A percentile compares a stretch with the other conserved stretches of the same genome.
phyloP scores from a whole-genome alignment of 1,139 yeast species.

The Saccharomyces hybrid region DNA sequence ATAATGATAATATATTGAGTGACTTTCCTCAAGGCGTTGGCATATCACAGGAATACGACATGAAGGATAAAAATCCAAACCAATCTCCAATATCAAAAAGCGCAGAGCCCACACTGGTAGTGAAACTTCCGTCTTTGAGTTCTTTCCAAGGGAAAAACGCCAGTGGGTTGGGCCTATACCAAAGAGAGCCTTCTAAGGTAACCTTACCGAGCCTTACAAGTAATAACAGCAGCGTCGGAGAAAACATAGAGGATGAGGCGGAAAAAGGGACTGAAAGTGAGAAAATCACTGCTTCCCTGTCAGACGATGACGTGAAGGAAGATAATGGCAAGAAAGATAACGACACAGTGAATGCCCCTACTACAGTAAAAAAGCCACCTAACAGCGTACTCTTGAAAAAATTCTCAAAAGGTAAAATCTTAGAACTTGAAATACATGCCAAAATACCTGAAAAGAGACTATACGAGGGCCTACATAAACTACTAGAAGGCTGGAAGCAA shows the following conservation, averaged over 20 bases:
- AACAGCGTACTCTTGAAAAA: conserved; percentile 46
- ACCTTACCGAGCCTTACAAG: neutral
- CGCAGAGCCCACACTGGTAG: neutral
- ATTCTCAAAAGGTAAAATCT: conserved; percentile 41
- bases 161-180: neutral
- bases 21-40: neutral
- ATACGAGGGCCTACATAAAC: conserved; percentile 54
- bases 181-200: neutral
- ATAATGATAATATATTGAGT: neutral
- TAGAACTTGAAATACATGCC: conserved; percentile 22
- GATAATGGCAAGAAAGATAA: neutral
- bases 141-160: neutral
- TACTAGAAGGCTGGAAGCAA: conserved; percentile 59
- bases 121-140: neutral
- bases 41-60: neutral
- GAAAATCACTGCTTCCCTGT: neutral
- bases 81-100: neutral
- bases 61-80: neutral
- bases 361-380: conserved; percentile 12
- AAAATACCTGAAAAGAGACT: conserved; percentile 39
- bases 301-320: conserved; percentile 3
- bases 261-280: conserved; percentile 2
- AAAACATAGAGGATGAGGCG: neutral
- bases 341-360: conserved; percentile 15
- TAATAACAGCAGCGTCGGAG: neutral